phyloP scores from a whole-genome alignment of 2,329 filamentous ascomycete genomes.

The Colletotrichum lentis region DNA sequence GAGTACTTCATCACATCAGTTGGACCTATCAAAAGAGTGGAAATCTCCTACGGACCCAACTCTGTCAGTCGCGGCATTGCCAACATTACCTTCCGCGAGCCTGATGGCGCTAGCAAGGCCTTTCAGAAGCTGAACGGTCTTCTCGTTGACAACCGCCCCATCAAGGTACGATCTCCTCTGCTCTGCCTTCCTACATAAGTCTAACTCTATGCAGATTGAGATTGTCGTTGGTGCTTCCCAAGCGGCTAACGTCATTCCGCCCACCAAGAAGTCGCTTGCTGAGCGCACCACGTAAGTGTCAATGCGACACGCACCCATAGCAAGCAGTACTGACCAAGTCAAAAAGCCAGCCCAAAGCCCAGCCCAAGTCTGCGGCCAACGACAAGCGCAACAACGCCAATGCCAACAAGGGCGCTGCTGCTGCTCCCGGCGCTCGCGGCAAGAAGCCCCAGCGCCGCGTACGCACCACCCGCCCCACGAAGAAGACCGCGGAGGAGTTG shows the following conservation, averaged over 20 bases:
- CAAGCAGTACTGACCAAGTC: conserved; percentile 41
- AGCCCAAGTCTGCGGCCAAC: conserved; percentile 82
- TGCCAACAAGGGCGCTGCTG: conserved; percentile 52
- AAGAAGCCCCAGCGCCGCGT: conserved; percentile 60
- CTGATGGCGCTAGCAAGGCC: conserved; percentile 84
- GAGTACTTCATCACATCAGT: conserved; percentile 93
- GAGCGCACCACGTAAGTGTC: conserved; percentile 77
- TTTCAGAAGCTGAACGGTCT: conserved; percentile 86
- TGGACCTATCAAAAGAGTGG: conserved; percentile 88
- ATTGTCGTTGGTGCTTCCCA: conserved; percentile 83
- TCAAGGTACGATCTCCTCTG: conserved; percentile 72
- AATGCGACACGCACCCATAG: conserved; percentile 39
- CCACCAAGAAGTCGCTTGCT: conserved; percentile 74
- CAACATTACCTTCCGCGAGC: conserved; percentile 83
- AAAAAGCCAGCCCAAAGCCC: conserved; percentile 68
- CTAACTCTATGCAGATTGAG: conserved; percentile 72
- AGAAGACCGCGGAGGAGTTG: conserved; percentile 95
- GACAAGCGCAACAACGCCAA: conserved; percentile 69
- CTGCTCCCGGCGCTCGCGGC: conserved; percentile 56
- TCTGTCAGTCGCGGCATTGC: conserved; percentile 92
- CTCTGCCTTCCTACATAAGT: not conserved
- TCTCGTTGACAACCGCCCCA: conserved; percentile 86
- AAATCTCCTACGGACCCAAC: conserved; percentile 91
- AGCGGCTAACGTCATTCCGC: conserved; percentile 71
- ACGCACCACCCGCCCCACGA: conserved; percentile 70